A percentile compares a stretch with the other conserved stretches of the same genome.
Evolutionary conservation across 257 asterid species (phyloP).

Genomic region (Cinchona pubescens): DNA sequence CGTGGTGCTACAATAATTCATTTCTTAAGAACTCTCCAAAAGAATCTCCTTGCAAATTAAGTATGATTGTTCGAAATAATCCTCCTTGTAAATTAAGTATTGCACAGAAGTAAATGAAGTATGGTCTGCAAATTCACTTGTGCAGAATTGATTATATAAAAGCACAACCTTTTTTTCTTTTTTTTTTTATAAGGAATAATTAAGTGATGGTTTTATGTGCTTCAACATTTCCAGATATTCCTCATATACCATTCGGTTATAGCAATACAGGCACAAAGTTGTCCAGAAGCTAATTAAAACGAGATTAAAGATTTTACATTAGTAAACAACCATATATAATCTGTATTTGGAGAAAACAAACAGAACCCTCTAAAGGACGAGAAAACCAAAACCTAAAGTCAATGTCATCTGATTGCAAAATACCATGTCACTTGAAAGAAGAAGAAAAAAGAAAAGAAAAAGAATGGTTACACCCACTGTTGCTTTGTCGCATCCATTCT

Average conservation of each 20-base stretch:
- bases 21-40: background rate
- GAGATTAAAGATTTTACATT: conserved; percentile 1
- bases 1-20: too few relatives aligned
- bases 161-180: too few relatives aligned
- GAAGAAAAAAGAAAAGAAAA: background rate
- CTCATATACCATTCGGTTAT: background rate
- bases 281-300: background rate
- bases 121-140: background rate
- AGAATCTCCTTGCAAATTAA: background rate
- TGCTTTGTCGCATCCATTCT: conserved; percentile 91
- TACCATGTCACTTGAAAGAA: conserved; percentile 5
- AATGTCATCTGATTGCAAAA: conserved; percentile 4
- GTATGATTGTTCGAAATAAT: background rate
- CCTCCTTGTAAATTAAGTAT: too few relatives aligned
- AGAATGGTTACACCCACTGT: conserved; percentile 44
- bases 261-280: background rate
- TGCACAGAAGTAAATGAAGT: background rate
- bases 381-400: conserved; percentile 3
- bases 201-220: background rate
- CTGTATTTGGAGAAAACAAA: background rate
- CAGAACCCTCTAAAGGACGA: background rate
- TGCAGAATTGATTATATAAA: background rate
- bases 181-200: background rate
- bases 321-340: background rate
- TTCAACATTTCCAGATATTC: background rate